Percentiles rank a stretch among this genome's conserved stretches.
phyloP scores from a whole-genome alignment of 2,329 filamentous ascomycete genomes.

The Didymellaceae sp. region DNA sequence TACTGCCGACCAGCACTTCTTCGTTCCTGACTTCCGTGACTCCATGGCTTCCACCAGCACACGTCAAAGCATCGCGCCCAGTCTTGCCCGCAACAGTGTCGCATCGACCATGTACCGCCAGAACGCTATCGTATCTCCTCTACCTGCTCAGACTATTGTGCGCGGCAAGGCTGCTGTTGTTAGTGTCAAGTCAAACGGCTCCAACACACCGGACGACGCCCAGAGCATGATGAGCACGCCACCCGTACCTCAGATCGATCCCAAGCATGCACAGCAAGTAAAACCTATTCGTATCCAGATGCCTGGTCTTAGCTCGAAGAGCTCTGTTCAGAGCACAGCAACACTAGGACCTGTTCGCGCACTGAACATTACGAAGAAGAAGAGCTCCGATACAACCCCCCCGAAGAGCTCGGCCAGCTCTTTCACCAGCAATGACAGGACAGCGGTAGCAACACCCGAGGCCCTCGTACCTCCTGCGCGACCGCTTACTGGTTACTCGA shows the following conservation, averaged over 20 bases:
- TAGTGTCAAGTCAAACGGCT: constrained; percentile 78
- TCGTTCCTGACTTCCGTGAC: constrained; percentile 89
- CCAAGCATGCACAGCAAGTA: constrained; percentile 48
- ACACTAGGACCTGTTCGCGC: constrained; percentile 54
- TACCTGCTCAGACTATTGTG: constrained; percentile 84
- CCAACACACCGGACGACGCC: constrained; percentile 59
- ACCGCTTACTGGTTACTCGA: constrained; percentile 42
- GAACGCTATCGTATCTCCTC: constrained; percentile 79
- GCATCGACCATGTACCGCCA: constrained; percentile 94
- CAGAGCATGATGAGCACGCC: constrained; percentile 61
- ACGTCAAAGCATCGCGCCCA: constrained; percentile 58
- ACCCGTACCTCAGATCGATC: constrained; percentile 76
- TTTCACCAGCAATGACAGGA: constrained; percentile 28
- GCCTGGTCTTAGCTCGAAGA: constrained; percentile 48
- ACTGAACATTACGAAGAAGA: constrained; percentile 54
- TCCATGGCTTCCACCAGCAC: constrained; percentile 87
- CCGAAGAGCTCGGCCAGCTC: constrained; percentile 36
- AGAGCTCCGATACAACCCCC: constrained; percentile 33
- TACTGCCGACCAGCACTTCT: constrained; percentile 81
- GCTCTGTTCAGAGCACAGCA: constrained; percentile 47
- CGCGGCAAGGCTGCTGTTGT: constrained; percentile 90
- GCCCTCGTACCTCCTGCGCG: constrained; percentile 31
- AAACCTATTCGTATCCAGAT: constrained; percentile 51
- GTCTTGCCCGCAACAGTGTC: constrained; percentile 64
- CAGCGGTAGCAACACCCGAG: constrained; percentile 34